Evolutionary conservation across 2,329 filamentous ascomycete genomes (phyloP).

Genomic region (Sclerotinia borealis): DNA sequence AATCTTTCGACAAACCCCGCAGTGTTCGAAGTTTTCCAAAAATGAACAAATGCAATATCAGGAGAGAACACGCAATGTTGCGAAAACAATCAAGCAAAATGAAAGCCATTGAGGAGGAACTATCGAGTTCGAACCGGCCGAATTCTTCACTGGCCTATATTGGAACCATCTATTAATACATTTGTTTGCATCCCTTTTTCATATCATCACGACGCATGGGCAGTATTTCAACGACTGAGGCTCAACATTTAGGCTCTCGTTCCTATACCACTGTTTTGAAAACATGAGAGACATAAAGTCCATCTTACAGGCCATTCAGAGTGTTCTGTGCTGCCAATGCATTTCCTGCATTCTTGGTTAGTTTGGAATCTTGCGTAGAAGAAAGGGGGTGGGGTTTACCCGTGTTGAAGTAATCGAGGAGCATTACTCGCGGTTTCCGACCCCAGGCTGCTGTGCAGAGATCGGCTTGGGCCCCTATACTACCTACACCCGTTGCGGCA

Average conservation of each 20-base stretch:
- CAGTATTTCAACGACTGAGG: constrained; percentile 12
- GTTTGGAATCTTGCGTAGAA: background rate
- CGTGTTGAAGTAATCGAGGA: constrained; percentile 55
- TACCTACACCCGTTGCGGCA: constrained; percentile 41
- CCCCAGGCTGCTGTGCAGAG: constrained; percentile 42
- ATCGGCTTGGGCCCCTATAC: constrained; percentile 44
- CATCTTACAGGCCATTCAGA: constrained; percentile 22
- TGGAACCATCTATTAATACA: background rate
- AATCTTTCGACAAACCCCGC: background rate
- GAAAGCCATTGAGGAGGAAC: background rate
- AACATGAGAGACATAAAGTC: background rate
- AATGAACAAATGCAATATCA: background rate
- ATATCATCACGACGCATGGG: background rate
- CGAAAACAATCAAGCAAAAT: background rate
- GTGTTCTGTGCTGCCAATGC: constrained; percentile 29
- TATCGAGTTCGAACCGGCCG: background rate
- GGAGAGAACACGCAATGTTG: background rate
- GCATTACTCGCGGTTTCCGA: constrained; percentile 45
- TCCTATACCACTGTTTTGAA: constrained; percentile 5
- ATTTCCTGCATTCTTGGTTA: constrained; percentile 22
- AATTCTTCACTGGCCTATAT: background rate
- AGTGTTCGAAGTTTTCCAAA: background rate
- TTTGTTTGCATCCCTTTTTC: background rate
- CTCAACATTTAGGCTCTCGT: constrained; percentile 10
- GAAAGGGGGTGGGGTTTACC: constrained; percentile 9